Evolutionary conservation across 1,284 basidiomycete genomes (phyloP), one percentile per base, ranked within the genome.

Genomic region (Coriolopsis trogii): DNA sequence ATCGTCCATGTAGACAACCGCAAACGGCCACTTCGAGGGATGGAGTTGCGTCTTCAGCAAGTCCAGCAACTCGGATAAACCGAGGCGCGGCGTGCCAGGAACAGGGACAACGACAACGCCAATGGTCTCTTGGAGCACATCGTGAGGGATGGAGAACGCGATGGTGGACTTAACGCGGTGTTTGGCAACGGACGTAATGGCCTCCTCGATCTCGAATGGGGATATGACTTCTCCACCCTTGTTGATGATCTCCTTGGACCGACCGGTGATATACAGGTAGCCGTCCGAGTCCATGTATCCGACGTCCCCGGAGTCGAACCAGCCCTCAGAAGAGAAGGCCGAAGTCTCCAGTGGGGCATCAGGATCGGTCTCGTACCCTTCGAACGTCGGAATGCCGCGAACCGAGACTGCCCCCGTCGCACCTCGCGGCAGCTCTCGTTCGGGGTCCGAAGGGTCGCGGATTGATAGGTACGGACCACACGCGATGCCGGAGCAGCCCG

Each of bases 151-250:
- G 2, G 72, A 70, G 58, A 77, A 77, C 3, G 74, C 74, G 30
- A 77, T 59, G 2, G 67, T 65, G 39, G 67, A 67, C 71, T 75
- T 71, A n/a, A 78, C 73, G 43, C 65, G 67, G 41, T 67, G 65
- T 56, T 69, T 73, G 10, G 73, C 74, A 9, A 71, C 72, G 8
- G 68, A 72, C 24, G 70, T 64, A 21, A 79, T 69, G 6, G 77
- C 77, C 59, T 79, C 77, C 61, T 79, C 77, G 23, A 79, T 66
- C 67, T 88, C 84, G 55, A 87, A 80, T 1, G 85, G 85, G 6
- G 80, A 82, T 52, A 87, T 81, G 56, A 87, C 85, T 65, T 88
- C 85, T 2, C 85, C 85, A 12, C 82, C 82, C 54, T 79, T 77
- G 63, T 83, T 82, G 64, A 82, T 82, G 53, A 83, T 78, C 69